Conservation (phyloP, 148 eudicot genomes). For the Polygonum maritimum region DNA sequence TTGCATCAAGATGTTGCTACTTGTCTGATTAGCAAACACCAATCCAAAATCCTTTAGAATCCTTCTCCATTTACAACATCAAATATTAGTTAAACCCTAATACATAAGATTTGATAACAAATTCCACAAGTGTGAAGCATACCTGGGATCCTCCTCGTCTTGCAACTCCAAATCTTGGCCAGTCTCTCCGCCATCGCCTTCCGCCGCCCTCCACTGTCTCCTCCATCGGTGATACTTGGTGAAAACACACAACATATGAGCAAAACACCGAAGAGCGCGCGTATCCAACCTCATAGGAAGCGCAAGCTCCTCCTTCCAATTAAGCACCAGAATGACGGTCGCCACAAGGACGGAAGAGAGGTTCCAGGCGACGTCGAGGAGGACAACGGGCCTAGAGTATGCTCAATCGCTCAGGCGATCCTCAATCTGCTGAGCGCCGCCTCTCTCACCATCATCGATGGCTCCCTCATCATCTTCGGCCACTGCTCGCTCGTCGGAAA, state of each 20-base stretch:
- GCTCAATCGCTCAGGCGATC: conserved; percentile 17
- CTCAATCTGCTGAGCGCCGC: conserved; percentile 17
- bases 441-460: conserved; percentile 18
- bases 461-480: conserved; percentile 19
- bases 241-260: conserved; percentile 50
- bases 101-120: background rate
- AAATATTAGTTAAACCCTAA: background rate
- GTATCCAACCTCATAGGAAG: conserved; percentile 52
- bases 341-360: conserved; percentile 12
- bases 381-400: conserved; percentile 14
- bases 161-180: background rate
- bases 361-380: conserved; percentile 15
- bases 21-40: background rate
- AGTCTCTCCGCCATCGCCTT: conserved; percentile 2
- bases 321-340: conserved; percentile 18
- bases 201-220: conserved; percentile 6
- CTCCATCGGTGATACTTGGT: conserved; percentile 42
- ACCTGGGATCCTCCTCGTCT: conserved; percentile 26
- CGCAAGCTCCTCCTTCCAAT: conserved; percentile 19
- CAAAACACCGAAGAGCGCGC: conserved; percentile 50
- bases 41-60: background rate
- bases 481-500: conserved; percentile 10
- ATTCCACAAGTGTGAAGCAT: background rate
- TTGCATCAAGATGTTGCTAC: background rate
- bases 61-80: background rate